Conservation (phyloP, 352 stramenopile species). For the Globisporangium radiosum region DNA sequence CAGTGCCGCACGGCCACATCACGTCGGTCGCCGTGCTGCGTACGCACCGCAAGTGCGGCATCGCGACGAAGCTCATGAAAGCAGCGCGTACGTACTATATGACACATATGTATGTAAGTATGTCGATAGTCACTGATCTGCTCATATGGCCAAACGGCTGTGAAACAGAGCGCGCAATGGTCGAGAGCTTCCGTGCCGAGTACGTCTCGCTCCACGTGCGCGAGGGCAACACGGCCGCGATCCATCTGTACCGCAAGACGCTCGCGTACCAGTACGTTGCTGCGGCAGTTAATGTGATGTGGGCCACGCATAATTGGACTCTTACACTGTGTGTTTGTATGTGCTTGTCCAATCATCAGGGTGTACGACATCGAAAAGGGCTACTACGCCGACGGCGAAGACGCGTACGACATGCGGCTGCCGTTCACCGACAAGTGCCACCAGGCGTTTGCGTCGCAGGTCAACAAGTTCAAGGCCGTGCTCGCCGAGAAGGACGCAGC, state of each 20-base stretch:
- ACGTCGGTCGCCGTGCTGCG: constrained; percentile 97
- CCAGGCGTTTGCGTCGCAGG: constrained; percentile 77
- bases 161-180: constrained; percentile 90
- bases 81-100: constrained; percentile 59
- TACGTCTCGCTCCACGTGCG: constrained; percentile 99
- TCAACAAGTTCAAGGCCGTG: constrained; percentile 79
- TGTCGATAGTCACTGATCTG: too few relatives aligned
- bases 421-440: constrained; percentile 90
- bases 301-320: too few relatives aligned
- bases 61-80: constrained; percentile 98
- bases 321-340: background rate
- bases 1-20: constrained; percentile 96
- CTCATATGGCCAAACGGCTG: background rate
- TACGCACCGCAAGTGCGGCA: constrained; percentile 95
- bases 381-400: constrained; percentile 99
- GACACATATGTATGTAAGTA: background rate
- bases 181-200: constrained; percentile 95
- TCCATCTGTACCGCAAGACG: constrained; percentile 98
- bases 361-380: constrained; percentile 98
- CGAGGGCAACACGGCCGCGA: constrained; percentile 96
- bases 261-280: constrained; percentile 92
- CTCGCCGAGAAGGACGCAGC: constrained; percentile 61
- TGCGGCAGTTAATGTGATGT: too few relatives aligned
- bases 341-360: constrained; percentile 22
- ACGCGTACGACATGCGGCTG: constrained; percentile 98